These are phyloP conservation scores for Mycena vulgaris DNA, from an alignment of 768 basidiomycete species.

Conservation along the genomic window DNA sequence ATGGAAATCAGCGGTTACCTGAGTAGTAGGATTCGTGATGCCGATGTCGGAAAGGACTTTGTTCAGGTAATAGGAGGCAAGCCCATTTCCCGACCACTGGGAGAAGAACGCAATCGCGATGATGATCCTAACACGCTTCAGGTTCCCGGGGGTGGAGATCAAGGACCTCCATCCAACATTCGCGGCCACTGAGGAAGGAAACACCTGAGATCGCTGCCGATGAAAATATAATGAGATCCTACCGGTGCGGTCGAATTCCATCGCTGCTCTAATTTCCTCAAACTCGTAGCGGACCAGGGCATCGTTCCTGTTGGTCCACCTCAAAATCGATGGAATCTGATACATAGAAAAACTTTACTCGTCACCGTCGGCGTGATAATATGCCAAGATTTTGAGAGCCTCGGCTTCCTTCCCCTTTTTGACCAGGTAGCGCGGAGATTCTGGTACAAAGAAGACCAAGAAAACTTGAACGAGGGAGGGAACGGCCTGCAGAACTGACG, in stretches of 20 bases:
- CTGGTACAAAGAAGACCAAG: constrained; percentile 80
- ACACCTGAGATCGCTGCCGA: neutral
- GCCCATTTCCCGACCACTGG: constrained; percentile 89
- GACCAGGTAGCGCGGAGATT: constrained; percentile 89
- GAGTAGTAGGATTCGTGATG: constrained; percentile 70
- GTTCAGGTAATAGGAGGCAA: constrained; percentile 87
- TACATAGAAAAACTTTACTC: constrained; percentile 49
- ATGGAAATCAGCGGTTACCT: constrained; percentile 41
- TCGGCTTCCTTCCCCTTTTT: constrained; percentile 80
- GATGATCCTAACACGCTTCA: constrained; percentile 83
- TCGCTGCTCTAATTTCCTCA: constrained; percentile 84
- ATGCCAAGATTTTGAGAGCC: constrained; percentile 80
- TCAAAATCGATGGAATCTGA: neutral
- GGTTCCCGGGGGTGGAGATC: constrained; percentile 77
- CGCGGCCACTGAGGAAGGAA: constrained; percentile 55
- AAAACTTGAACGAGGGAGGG: constrained; percentile 78
- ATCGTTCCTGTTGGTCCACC: constrained; percentile 60
- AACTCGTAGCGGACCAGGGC: constrained; percentile 82
- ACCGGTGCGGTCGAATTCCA: constrained; percentile 74
- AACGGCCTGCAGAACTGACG: constrained; percentile 79
- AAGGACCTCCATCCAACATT: constrained; percentile 82
- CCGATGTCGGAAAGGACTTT: constrained; percentile 80
- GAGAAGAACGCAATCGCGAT: constrained; percentile 87
- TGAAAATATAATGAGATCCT: neutral
- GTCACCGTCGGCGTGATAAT: constrained; percentile 89